Conservation (phyloP, 75 land plant genomes). For the Pinus tabuliformis region DNA sequence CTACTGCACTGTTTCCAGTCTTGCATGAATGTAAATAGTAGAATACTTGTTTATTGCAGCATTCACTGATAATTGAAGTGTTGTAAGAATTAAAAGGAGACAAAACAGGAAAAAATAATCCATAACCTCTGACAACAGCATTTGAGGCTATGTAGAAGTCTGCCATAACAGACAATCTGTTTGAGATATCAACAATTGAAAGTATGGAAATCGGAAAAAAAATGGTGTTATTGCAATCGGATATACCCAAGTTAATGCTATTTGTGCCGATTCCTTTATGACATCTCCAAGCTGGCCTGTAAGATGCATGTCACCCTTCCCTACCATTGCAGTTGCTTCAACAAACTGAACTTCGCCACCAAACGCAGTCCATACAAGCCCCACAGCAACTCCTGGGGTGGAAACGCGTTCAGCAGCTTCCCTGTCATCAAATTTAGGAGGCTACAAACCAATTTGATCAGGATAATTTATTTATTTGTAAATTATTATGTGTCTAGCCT, state of each 20-base stretch:
- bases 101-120: neutral
- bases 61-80: neutral
- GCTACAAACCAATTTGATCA: slow-evolving; percentile 47
- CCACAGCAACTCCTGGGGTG: slow-evolving; percentile 87
- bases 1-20: neutral
- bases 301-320: slow-evolving; percentile 93
- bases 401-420: slow-evolving; percentile 91
- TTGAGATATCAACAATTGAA: neutral
- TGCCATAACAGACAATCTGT: neutral
- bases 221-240: neutral
- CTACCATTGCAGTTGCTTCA: slow-evolving; percentile 86
- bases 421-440: slow-evolving; percentile 92
- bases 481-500: neutral
- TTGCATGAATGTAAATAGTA: neutral
- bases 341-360: slow-evolving; percentile 98
- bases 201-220: neutral
- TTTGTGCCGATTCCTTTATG: slow-evolving; percentile 98
- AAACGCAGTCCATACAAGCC: slow-evolving; percentile 92
- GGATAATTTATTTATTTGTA: neutral
- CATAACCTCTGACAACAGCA: neutral
- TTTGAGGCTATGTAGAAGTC: neutral
- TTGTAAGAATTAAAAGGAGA: neutral
- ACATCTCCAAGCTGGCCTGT: slow-evolving; percentile 99
- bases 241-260: slow-evolving; percentile 94
- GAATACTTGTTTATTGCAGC: neutral